phyloP scores from a whole-genome alignment of 331 rosid species.

The Quercus lobata region DNA sequence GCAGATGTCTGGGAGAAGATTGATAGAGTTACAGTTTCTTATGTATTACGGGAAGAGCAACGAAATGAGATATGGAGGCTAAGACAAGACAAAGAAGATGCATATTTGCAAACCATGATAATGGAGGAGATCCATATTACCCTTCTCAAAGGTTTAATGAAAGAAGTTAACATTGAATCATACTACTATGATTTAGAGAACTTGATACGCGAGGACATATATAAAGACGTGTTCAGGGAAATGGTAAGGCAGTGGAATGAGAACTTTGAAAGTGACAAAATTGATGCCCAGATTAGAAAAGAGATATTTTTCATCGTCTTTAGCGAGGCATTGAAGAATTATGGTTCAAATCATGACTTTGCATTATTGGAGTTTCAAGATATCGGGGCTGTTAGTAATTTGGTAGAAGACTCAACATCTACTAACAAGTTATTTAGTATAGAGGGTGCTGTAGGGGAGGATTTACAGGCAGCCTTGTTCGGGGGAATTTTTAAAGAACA shows the following conservation, averaged over 20 bases:
- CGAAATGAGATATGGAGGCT: conserved; percentile 18
- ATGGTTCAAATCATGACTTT: conserved; percentile 13
- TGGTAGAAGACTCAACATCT: conserved; percentile 4
- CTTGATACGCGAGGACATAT: conserved; percentile 27
- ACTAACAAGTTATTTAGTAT: conserved; percentile 4
- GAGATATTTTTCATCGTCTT: conserved; percentile 32
- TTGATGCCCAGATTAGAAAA: conserved; percentile 43
- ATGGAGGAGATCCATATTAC: conserved; percentile 22
- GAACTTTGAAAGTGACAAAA: conserved; percentile 21
- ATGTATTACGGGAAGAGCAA: conserved; percentile 14
- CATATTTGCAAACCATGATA: conserved; percentile 11
- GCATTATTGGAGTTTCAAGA: conserved; percentile 1
- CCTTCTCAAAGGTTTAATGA: conserved; percentile 22
- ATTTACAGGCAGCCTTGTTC: conserved; percentile 28
- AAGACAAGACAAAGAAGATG: conserved; percentile 30
- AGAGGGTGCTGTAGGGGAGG: conserved; percentile 31
- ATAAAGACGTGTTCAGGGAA: conserved; percentile 28
- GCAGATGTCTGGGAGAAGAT: conserved; percentile 36
- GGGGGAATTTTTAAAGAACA: conserved; percentile 30
- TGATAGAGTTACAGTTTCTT: conserved; percentile 18
- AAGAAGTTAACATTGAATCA: conserved; percentile 16
- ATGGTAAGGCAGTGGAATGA: conserved; percentile 41
- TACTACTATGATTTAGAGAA: conserved; percentile 33
- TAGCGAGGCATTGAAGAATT: conserved; percentile 30
- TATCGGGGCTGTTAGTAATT: conserved; percentile 9